These are phyloP conservation scores for Didymella lethalis DNA, from an alignment of 2,329 filamentous ascomycete genomes.

Conservation along the genomic window DNA sequence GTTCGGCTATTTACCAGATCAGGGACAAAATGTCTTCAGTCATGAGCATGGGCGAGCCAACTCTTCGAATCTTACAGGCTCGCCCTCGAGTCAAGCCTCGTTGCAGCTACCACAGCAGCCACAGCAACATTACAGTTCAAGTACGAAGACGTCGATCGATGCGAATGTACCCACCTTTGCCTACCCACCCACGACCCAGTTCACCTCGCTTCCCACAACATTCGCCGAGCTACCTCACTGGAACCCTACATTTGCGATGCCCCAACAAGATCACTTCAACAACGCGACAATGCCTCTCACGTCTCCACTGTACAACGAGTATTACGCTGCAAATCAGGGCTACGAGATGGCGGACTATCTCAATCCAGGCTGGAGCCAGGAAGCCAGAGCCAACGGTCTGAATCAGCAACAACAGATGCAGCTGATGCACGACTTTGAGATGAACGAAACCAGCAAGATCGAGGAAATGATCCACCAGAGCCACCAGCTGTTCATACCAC, in stretches of 20 bases:
- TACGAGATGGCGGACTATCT: conserved; percentile 52
- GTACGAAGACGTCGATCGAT: conserved; percentile 43
- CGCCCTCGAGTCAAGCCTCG: conserved; percentile 31
- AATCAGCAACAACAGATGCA: conserved; percentile 84
- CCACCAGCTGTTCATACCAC: conserved; percentile 48
- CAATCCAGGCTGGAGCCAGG: conserved; percentile 67
- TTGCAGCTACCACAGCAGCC: conserved; percentile 41
- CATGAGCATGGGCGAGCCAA: conserved; percentile 35
- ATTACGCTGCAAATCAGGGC: conserved; percentile 46
- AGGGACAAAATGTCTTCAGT: conserved; percentile 41
- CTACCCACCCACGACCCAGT: conserved; percentile 42
- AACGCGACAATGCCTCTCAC: conserved; percentile 36
- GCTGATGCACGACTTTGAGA: conserved; percentile 81
- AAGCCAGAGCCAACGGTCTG: conserved; percentile 56
- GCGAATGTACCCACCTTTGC: conserved; percentile 39
- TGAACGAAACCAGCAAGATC: conserved; percentile 51
- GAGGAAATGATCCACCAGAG: conserved; percentile 54
- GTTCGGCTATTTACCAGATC: conserved; percentile 50
- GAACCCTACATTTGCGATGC: conserved; percentile 48
- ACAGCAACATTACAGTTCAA: conserved; percentile 40
- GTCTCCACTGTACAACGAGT: conserved; percentile 47
- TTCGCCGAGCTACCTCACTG: conserved; percentile 49
- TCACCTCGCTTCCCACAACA: conserved; percentile 46
- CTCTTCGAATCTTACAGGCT: conserved; percentile 29
- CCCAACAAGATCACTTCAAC: conserved; percentile 40